phyloP scores from a whole-genome alignment of 1,284 basidiomycete genomes.

The Inonotus obliquus region DNA sequence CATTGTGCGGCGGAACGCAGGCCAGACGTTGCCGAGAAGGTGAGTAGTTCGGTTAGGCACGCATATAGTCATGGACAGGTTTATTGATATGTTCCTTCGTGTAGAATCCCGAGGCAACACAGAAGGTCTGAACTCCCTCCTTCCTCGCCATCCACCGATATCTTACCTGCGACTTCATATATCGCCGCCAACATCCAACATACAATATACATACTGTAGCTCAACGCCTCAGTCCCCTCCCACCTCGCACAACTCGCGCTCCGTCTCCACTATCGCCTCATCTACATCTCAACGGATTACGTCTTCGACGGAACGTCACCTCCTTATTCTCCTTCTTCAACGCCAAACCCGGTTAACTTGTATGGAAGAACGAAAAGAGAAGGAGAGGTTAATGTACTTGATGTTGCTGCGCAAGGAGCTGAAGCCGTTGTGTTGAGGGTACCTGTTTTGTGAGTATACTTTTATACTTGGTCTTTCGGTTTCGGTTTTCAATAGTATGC shows the following conservation, averaged over 20 bases:
- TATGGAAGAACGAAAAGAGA: conserved; percentile 77
- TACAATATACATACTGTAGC: conserved; percentile 36
- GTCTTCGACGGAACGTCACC: conserved; percentile 83
- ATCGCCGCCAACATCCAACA: neutral
- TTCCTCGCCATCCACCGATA: conserved; percentile 1
- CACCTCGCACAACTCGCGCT: conserved; percentile 58
- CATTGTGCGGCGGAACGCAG: conserved; percentile 83
- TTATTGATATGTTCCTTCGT: neutral
- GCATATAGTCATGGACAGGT: conserved; percentile 8
- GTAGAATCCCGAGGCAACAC: conserved; percentile 62
- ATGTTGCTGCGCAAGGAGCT: conserved; percentile 39
- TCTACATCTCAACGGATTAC: conserved; percentile 84
- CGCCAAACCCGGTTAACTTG: conserved; percentile 71
- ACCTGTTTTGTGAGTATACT: conserved; percentile 62
- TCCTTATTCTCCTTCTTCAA: conserved; percentile 63
- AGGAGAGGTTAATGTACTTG: conserved; percentile 64
- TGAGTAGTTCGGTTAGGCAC: conserved; percentile 27
- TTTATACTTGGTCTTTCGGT: neutral
- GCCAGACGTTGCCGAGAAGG: conserved; percentile 80
- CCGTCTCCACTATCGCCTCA: conserved; percentile 50
- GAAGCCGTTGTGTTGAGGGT: conserved; percentile 67
- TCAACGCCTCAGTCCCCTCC: conserved; percentile 65
- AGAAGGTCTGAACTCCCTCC: conserved; percentile 38
- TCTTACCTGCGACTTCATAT: conserved; percentile 4
- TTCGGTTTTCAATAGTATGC: too few relatives aligned